Evolutionary conservation across 305 asterid genomes (phyloP).

Genomic region (Fraxinus baroniana): DNA sequence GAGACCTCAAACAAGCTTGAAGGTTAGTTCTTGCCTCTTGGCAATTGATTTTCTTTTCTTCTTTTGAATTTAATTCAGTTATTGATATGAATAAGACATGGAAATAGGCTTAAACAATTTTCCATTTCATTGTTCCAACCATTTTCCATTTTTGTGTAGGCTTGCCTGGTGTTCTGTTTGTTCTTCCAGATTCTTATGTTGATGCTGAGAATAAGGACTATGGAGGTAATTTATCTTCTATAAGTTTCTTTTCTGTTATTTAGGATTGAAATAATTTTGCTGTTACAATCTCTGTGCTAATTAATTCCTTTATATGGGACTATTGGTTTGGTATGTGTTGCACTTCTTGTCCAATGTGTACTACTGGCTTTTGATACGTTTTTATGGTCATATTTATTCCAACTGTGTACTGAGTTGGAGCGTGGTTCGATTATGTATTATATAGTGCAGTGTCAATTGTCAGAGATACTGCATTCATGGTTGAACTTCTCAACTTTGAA

Average conservation of each 20-base stretch:
- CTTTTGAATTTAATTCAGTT: neutral
- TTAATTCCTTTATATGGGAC: neutral
- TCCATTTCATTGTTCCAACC: neutral
- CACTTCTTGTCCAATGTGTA: neutral
- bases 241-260: neutral
- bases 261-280: neutral
- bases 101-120: neutral
- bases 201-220: conserved; percentile 96
- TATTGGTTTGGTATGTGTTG: neutral
- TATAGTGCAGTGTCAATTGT: neutral
- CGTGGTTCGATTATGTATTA: neutral
- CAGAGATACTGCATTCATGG: neutral
- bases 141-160: conserved; percentile 43
- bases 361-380: neutral
- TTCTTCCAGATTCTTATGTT: conserved; percentile 94
- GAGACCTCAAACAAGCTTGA: conserved; percentile 95
- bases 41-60: neutral
- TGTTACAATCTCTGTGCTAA: neutral
- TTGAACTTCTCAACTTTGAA: neutral
- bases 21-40: conserved; percentile 45
- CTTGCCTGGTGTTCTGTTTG: conserved; percentile 94
- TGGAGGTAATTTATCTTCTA: conserved; percentile 58
- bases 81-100: neutral
- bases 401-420: neutral
- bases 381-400: neutral